These are phyloP conservation scores for Periconia digitata DNA, from an alignment of 2,329 filamentous ascomycete species.

Conservation along the genomic window DNA sequence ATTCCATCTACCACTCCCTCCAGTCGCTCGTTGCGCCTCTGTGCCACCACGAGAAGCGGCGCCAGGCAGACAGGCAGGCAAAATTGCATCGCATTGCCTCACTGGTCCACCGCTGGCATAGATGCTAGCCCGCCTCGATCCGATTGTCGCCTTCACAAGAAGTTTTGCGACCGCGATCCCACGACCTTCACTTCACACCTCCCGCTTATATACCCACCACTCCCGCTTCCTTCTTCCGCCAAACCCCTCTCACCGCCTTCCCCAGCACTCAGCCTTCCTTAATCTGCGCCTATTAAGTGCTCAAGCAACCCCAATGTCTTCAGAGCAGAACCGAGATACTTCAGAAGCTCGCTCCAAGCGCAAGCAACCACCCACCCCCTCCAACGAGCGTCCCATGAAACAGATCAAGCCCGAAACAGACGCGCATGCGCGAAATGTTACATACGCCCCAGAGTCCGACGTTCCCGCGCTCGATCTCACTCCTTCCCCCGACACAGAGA, in stretches of 20 bases:
- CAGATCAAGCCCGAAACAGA: constrained; percentile 54
- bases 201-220: constrained; percentile 8
- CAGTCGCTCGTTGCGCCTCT: too few species aligned
- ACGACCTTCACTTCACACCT: neutral
- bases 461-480: constrained; percentile 17
- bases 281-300: constrained; percentile 4
- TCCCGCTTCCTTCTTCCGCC: constrained; percentile 2
- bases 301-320: constrained; percentile 26
- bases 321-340: constrained; percentile 54
- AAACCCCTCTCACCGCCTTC: constrained; percentile 1
- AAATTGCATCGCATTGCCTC: too few species aligned
- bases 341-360: constrained; percentile 54
- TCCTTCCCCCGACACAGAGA: constrained; percentile 29
- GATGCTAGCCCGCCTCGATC: constrained; percentile 30
- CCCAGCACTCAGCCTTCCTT: constrained; percentile 2
- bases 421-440: constrained; percentile 42
- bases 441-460: constrained; percentile 23
- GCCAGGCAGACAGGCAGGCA: too few species aligned
- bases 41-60: constrained; percentile 1
- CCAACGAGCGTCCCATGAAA: constrained; percentile 57
- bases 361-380: constrained; percentile 56
- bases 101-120: constrained; percentile 21
- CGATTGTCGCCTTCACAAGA: constrained; percentile 32
- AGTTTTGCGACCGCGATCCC: constrained; percentile 17
- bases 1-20: too few species aligned